These are phyloP conservation scores for Nannochloris sp. DNA, from an alignment of 139 green algal species.

Conservation along the genomic window DNA sequence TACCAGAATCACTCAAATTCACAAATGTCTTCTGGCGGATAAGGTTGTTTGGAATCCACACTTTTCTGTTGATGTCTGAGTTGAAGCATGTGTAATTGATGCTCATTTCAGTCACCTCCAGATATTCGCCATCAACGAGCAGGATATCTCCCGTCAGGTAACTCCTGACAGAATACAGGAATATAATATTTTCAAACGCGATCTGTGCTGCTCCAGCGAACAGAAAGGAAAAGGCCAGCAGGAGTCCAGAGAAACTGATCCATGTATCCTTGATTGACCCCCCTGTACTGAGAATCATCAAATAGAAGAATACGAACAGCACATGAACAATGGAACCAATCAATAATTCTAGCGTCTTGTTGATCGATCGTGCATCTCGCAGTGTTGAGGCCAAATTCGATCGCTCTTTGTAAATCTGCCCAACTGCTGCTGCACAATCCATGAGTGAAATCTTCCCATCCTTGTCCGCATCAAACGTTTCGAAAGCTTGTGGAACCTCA, in stretches of 20 bases:
- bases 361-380: slow-evolving; percentile 43
- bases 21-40: slow-evolving; percentile 1
- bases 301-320: slow-evolving; percentile 1
- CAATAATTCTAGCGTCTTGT: slow-evolving; percentile 44
- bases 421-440: slow-evolving; percentile 19
- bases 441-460: slow-evolving; percentile 35
- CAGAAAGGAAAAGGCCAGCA: slow-evolving; percentile 29
- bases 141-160: slow-evolving; percentile 61
- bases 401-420: slow-evolving; percentile 39
- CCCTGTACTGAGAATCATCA: not conserved
- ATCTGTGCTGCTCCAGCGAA: slow-evolving; percentile 45
- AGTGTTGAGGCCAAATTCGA: slow-evolving; percentile 61
- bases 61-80: not conserved
- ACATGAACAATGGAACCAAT: slow-evolving; percentile 37
- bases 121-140: slow-evolving; percentile 10
- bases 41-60: slow-evolving; percentile 4
- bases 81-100: slow-evolving; percentile 10
- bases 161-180: slow-evolving; percentile 62
- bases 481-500: slow-evolving; percentile 42
- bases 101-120: slow-evolving; percentile 7
- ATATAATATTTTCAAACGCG: slow-evolving; percentile 54
- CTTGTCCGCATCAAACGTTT: slow-evolving; percentile 46
- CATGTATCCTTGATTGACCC: not conserved
- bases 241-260: not conserved
- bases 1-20: not conserved